Conservation (phyloP, 768 basidiomycete genomes). For the Tylopilus sp. region DNA sequence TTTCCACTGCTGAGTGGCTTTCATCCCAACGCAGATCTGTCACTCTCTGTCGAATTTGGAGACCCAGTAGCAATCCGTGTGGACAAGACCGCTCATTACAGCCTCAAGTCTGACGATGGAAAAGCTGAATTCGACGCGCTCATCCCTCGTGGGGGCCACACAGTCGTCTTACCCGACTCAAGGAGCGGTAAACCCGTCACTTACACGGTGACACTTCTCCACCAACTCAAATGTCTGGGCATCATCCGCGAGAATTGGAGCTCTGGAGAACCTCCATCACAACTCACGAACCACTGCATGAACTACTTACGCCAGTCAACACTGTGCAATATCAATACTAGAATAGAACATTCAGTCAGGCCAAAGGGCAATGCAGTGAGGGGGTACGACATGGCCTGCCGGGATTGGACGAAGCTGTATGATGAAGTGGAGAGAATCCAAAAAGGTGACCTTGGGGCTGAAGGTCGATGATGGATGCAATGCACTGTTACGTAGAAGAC, state of each 20-base stretch:
- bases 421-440: slow-evolving; percentile 12
- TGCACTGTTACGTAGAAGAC: background rate
- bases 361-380: slow-evolving; percentile 7
- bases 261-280: slow-evolving; percentile 3
- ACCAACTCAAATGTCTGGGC: slow-evolving; percentile 13
- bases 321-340: slow-evolving; percentile 11
- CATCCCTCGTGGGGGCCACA: slow-evolving; percentile 9
- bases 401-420: slow-evolving; percentile 13
- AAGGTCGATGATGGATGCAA: background rate
- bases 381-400: slow-evolving; percentile 11
- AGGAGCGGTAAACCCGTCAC: slow-evolving; percentile 10
- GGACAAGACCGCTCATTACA: slow-evolving; percentile 12
- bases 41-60: slow-evolving; percentile 8
- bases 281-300: slow-evolving; percentile 9
- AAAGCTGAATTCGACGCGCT: slow-evolving; percentile 15
- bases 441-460: background rate
- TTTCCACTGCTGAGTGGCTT: too few relatives aligned
- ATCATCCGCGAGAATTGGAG: slow-evolving; percentile 7
- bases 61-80: slow-evolving; percentile 12
- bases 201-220: slow-evolving; percentile 11
- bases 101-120: slow-evolving; percentile 9
- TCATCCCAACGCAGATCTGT: slow-evolving; percentile 2
- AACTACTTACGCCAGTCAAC: slow-evolving; percentile 12
- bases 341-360: slow-evolving; percentile 11
- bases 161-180: slow-evolving; percentile 7